Evolutionary conservation across 306 rosid species (phyloP).

Genomic region (Oemleria cerasiformis): DNA sequence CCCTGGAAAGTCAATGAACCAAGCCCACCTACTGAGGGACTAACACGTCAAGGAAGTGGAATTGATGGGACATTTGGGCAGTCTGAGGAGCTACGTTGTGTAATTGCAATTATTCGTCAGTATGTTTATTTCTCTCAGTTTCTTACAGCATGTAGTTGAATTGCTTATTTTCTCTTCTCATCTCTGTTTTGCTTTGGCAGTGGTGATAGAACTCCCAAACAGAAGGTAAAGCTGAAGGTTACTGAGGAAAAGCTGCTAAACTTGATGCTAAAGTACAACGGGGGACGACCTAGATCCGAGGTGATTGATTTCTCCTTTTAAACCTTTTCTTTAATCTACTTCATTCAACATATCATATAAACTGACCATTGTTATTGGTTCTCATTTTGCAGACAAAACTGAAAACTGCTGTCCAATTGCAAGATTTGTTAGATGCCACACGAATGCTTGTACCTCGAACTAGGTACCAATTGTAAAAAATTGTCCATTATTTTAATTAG

Average conservation of each 20-base stretch:
- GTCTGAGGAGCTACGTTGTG: slow-evolving; percentile 92
- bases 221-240: slow-evolving; percentile 93
- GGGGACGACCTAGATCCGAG: slow-evolving; percentile 92
- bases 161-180: slow-evolving; percentile 22
- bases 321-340: slow-evolving; percentile 2
- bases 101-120: slow-evolving; percentile 92
- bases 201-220: slow-evolving; percentile 99
- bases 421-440: slow-evolving; percentile 95
- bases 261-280: slow-evolving; percentile 89
- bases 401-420: slow-evolving; percentile 96
- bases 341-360: slow-evolving; percentile 6
- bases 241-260: slow-evolving; percentile 90
- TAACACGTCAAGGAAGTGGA: slow-evolving; percentile 98
- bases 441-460: slow-evolving; percentile 87
- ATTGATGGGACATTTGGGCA: slow-evolving; percentile 82
- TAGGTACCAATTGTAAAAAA: slow-evolving; percentile 42
- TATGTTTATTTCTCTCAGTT: slow-evolving; percentile 42
- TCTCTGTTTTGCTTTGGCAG: slow-evolving; percentile 46
- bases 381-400: slow-evolving; percentile 72
- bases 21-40: slow-evolving; percentile 59
- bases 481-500: background rate
- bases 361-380: slow-evolving; percentile 26
- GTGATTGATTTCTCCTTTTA: slow-evolving; percentile 36
- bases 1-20: slow-evolving; percentile 90
- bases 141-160: slow-evolving; percentile 1